A percentile compares a stretch with the other conserved stretches of the same genome.
Evolutionary conservation across 441 rosid genomes (phyloP).

Genomic region (Cnidoscolus chayamansa): DNA sequence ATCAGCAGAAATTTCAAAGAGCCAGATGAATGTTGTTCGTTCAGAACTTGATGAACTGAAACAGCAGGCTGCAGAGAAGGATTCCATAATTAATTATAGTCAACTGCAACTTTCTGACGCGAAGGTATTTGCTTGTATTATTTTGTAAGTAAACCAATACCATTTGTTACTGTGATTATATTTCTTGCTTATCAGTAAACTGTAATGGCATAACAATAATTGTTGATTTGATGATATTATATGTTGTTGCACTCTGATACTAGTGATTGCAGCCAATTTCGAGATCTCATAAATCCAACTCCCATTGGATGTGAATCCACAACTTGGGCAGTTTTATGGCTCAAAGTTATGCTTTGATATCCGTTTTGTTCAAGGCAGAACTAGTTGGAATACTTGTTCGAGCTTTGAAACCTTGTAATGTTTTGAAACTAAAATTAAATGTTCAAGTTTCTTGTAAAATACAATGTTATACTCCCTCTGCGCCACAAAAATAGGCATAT

Average conservation of each 20-base stretch:
- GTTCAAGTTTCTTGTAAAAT: background rate
- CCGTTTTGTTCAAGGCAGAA: slow-evolving; percentile 8
- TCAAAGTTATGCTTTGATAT: background rate
- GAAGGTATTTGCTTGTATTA: slow-evolving; percentile 47
- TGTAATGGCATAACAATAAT: background rate
- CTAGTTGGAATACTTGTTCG: background rate
- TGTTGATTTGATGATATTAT: background rate
- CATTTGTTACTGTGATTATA: background rate
- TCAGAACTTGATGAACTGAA: slow-evolving; percentile 55
- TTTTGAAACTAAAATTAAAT: background rate
- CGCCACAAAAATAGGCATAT: too few species aligned
- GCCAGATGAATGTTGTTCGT: slow-evolving; percentile 43
- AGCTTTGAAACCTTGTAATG: background rate
- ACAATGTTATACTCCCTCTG: too few species aligned
- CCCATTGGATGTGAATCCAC: background rate
- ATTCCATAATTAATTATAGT: slow-evolving; percentile 56
- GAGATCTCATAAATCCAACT: background rate
- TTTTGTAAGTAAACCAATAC: slow-evolving; percentile 11
- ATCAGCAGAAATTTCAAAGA: slow-evolving; percentile 51
- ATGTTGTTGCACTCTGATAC: background rate
- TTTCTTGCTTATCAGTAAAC: background rate
- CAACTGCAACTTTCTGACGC: slow-evolving; percentile 79
- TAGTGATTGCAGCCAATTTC: background rate
- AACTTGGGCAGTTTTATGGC: background rate
- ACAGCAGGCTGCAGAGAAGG: slow-evolving; percentile 59